These are phyloP conservation scores for Serendipita vermifera DNA, from an alignment of 768 basidiomycete species.

Conservation along the genomic window DNA sequence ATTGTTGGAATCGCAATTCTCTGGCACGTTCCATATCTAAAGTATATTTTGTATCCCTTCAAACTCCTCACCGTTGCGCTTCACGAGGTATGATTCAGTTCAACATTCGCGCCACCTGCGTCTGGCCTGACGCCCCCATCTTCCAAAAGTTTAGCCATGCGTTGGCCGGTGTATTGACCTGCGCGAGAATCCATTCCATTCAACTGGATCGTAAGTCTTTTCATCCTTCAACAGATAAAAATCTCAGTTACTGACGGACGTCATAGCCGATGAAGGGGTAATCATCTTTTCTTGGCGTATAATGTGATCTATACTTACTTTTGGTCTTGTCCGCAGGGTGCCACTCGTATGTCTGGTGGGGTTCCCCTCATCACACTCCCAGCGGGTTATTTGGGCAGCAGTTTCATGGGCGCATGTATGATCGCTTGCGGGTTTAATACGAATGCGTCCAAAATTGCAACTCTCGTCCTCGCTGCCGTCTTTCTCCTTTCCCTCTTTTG, in stretches of 20 bases:
- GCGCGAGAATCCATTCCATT: conserved; percentile 74
- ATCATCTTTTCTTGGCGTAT: not conserved
- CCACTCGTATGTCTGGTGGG: conserved; percentile 78
- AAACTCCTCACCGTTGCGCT: conserved; percentile 81
- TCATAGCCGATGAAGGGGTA: conserved; percentile 62
- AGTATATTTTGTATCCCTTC: conserved; percentile 72
- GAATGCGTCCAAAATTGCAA: conserved; percentile 76
- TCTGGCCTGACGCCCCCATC: not conserved
- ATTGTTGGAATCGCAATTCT: conserved; percentile 63
- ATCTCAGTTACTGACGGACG: not conserved
- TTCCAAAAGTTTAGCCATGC: conserved; percentile 70
- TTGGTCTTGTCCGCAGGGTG: conserved; percentile 28
- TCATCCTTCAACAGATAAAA: not conserved
- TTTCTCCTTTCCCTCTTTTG: conserved; percentile 77
- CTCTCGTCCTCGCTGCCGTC: conserved; percentile 66
- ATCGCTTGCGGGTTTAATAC: conserved; percentile 85
- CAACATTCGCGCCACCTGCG: not conserved
- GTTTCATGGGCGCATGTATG: conserved; percentile 72
- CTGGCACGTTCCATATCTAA: conserved; percentile 72
- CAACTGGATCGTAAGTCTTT: conserved; percentile 65
- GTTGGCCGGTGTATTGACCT: conserved; percentile 63
- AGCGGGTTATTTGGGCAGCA: conserved; percentile 75
- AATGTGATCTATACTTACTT: not conserved
- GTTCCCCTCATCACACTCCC: conserved; percentile 70
- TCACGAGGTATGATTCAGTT: conserved; percentile 47